Percentiles rank a stretch among this genome's conserved stretches.
phyloP scores from a whole-genome alignment of 768 basidiomycete genomes.

The Lepiota brunneoincarnata region DNA sequence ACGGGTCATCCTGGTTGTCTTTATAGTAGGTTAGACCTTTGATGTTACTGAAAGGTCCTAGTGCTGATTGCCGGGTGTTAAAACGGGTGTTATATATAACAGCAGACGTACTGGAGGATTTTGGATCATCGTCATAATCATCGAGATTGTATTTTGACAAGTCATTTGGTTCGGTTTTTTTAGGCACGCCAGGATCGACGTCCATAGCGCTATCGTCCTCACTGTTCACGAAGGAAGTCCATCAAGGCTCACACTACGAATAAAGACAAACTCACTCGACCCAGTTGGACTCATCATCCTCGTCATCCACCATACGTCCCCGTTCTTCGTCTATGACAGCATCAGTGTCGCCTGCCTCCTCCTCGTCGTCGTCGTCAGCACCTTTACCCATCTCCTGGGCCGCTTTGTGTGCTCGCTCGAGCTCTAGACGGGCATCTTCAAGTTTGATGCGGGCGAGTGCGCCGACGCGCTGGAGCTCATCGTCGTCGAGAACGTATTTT shows the following conservation, averaged over 20 bases:
- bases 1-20: constrained; percentile 93
- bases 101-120: constrained; percentile 27
- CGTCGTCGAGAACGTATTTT: constrained; percentile 89
- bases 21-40: constrained; percentile 92
- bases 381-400: constrained; percentile 69
- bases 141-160: constrained; percentile 88
- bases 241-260: constrained; percentile 8
- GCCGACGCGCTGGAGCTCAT: constrained; percentile 87
- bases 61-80: constrained; percentile 33
- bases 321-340: constrained; percentile 42
- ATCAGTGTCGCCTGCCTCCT: constrained; percentile 57
- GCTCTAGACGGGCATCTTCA: constrained; percentile 85
- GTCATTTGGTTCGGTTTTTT: constrained; percentile 52
- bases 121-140: constrained; percentile 82
- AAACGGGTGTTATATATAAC: constrained; percentile 3
- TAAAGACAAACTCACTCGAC: constrained; percentile 70
- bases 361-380: constrained; percentile 60
- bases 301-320: constrained; percentile 44
- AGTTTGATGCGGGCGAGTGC: constrained; percentile 83
- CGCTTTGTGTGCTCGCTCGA: constrained; percentile 77
- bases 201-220: constrained; percentile 59
- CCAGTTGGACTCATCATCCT: constrained; percentile 62
- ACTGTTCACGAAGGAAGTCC: constrained; percentile 21
- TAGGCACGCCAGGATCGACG: constrained; percentile 39
- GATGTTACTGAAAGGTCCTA: constrained; percentile 90